Percentiles rank a stretch among this genome's conserved stretches.
phyloP scores from a whole-genome alignment of 2,329 filamentous ascomycete species.

The Aaosphaeria pasadenensis region DNA sequence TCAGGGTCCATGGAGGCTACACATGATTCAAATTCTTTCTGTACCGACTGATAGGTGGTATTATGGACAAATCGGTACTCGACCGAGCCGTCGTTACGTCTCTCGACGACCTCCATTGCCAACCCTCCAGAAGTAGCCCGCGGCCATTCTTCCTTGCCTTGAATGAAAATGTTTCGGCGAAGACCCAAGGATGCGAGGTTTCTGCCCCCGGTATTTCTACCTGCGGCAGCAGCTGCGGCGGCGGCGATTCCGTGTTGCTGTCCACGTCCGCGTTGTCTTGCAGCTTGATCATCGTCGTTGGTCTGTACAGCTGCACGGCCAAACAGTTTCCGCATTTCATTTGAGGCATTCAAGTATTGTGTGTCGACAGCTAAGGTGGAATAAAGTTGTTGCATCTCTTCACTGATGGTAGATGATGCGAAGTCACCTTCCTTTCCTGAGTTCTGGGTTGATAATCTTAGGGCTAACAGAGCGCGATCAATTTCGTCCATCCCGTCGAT shows the following conservation, averaged over 20 bases:
- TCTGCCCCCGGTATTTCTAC: slow-evolving; percentile 38
- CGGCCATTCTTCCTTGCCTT: slow-evolving; percentile 86
- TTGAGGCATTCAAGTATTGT: slow-evolving; percentile 76
- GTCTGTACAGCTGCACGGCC: slow-evolving; percentile 62
- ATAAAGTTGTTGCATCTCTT: slow-evolving; percentile 48
- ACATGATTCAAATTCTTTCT: slow-evolving; percentile 71
- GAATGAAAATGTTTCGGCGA: slow-evolving; percentile 78
- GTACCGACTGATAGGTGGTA: slow-evolving; percentile 67
- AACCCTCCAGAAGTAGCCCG: slow-evolving; percentile 74
- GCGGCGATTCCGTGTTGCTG: slow-evolving; percentile 56
- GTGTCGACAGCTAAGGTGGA: slow-evolving; percentile 61
- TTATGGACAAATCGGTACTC: slow-evolving; percentile 81
- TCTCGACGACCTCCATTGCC: slow-evolving; percentile 70
- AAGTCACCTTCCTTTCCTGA: slow-evolving; percentile 12
- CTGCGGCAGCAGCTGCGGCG: slow-evolving; percentile 54
- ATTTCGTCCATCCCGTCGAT: slow-evolving; percentile 58
- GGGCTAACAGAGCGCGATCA: slow-evolving; percentile 59
- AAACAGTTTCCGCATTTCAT: slow-evolving; percentile 83
- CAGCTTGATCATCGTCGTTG: slow-evolving; percentile 49
- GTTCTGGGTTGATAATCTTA: slow-evolving; percentile 41
- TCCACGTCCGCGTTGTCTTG: slow-evolving; percentile 55
- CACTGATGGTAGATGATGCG: slow-evolving; percentile 22
- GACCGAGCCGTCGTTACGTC: slow-evolving; percentile 55
- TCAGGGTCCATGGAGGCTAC: slow-evolving; percentile 86
- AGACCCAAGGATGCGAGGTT: slow-evolving; percentile 69